Base-by-base conservation (phyloP, 192 early-diverging fungal genomes). In the Coemansia guatemalensis region DNA sequence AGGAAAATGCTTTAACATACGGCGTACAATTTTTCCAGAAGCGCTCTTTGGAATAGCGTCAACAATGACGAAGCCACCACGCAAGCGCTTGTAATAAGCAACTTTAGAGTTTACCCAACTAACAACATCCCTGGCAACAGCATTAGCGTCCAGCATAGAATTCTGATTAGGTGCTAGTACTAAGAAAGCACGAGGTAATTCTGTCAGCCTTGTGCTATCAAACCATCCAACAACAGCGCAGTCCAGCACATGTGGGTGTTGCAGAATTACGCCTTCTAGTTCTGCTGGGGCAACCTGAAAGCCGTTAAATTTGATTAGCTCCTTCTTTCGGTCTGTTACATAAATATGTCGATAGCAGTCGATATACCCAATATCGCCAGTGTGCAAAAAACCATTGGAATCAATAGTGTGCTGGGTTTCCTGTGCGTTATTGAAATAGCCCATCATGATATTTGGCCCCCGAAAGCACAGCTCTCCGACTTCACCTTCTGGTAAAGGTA, bases 251-350 rank as follows among this genome's bases (percentile, higher is more conserved):
- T 47, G 27, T 0, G 87, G 86, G 48, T 95, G 88, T 41, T 85
- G 71, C 12, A 92, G 33, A 30, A 94, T 65, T 30, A 88, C 41
- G 1, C 84, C 89, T 58, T 97, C 95, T 2, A 97, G 71, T 66
- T 97, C 75, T 3, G 93, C 93, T 0, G 93, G 95, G 0, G 93
- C 86, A 4, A 97, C 89, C 69, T 85, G 83, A 63, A 84, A 85
- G 4, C 87, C 84, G 53, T 95, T 95, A 84, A 92, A 97, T 65
- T 97, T 97, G 74, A 95, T 95, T 32, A 95, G 82, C 67, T 95
- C 92, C 74, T 95, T 97, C 18, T 89, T 67, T 23, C 95, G 90
- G 62, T 88, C 90, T 3, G 86, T 81, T 20, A 88, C 79, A 53
- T 69, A 86, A 57, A 87, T 81, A 44, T 84, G 58, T 7, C 83